Evolutionary conservation across 1,139 yeast species (phyloP).

Genomic region (Suhomyces maxii): DNA sequence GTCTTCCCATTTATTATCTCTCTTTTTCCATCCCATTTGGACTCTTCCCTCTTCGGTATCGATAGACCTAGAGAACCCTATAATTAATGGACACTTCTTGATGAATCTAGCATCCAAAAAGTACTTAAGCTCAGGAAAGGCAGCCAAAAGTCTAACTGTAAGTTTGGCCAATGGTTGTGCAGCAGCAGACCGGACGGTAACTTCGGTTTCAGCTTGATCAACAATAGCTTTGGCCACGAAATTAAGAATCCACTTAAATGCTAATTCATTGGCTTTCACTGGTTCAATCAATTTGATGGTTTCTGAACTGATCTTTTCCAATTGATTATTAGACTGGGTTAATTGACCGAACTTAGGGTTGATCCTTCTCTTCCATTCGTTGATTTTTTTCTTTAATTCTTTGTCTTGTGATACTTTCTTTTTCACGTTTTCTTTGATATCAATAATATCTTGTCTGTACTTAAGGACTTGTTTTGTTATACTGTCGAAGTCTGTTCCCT

Average conservation of each 20-base stretch:
- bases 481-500: slow-evolving; percentile 33
- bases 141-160: slow-evolving; percentile 52
- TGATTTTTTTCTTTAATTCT: slow-evolving; percentile 43
- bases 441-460: slow-evolving; percentile 55
- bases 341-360: slow-evolving; percentile 92
- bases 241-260: slow-evolving; percentile 73
- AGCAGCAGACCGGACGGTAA: slow-evolving; percentile 73
- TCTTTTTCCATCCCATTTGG: slow-evolving; percentile 82
- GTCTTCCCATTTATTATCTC: slow-evolving; percentile 72
- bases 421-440: slow-evolving; percentile 61
- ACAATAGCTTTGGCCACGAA: slow-evolving; percentile 82
- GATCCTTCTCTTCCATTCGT: slow-evolving; percentile 61
- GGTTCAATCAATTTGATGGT: slow-evolving; percentile 49
- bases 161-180: slow-evolving; percentile 79
- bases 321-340: slow-evolving; percentile 67
- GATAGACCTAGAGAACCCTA: slow-evolving; percentile 73
- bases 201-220: slow-evolving; percentile 92
- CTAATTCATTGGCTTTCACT: slow-evolving; percentile 48
- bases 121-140: slow-evolving; percentile 66
- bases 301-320: slow-evolving; percentile 51
- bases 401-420: slow-evolving; percentile 44
- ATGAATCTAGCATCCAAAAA: slow-evolving; percentile 76
- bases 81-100: slow-evolving; percentile 85
- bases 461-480: slow-evolving; percentile 51
- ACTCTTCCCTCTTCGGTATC: slow-evolving; percentile 81